phyloP scores from a whole-genome alignment of 441 rosid species.

The Erodium chrysanthum region DNA sequence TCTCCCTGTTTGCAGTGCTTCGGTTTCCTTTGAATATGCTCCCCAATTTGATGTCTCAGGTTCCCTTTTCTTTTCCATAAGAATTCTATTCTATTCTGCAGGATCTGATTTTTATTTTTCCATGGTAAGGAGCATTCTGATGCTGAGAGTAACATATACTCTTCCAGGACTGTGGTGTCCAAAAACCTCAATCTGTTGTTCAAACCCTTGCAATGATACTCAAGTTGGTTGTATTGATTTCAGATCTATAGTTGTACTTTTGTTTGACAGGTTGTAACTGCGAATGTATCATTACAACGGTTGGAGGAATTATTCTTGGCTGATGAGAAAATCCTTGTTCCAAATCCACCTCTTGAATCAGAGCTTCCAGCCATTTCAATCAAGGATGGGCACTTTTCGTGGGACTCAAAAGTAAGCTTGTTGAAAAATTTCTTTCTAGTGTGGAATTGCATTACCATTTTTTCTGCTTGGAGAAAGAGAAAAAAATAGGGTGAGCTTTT shows the following conservation, averaged over 20 bases:
- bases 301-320: conserved; percentile 82
- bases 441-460: background rate
- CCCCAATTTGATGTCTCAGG: conserved; percentile 93
- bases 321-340: conserved; percentile 84
- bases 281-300: conserved; percentile 86
- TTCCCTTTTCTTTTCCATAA: conserved; percentile 23
- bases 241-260: conserved; percentile 17
- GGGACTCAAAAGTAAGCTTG: conserved; percentile 78
- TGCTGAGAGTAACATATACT: background rate
- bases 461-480: background rate
- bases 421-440: conserved; percentile 14
- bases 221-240: conserved; percentile 10
- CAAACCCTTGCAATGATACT: background rate
- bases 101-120: conserved; percentile 3
- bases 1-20: conserved; percentile 90
- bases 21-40: conserved; percentile 96
- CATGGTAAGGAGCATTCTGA: background rate
- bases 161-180: conserved; percentile 6
- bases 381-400: conserved; percentile 78
- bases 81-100: background rate
- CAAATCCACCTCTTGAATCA: conserved; percentile 80
- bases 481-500: background rate
- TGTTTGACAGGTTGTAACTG: conserved; percentile 69
- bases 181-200: conserved; percentile 1
- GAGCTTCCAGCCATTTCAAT: conserved; percentile 72